Conservation (phyloP, 345 rosid species). For the Eucalyptus grandis region DNA sequence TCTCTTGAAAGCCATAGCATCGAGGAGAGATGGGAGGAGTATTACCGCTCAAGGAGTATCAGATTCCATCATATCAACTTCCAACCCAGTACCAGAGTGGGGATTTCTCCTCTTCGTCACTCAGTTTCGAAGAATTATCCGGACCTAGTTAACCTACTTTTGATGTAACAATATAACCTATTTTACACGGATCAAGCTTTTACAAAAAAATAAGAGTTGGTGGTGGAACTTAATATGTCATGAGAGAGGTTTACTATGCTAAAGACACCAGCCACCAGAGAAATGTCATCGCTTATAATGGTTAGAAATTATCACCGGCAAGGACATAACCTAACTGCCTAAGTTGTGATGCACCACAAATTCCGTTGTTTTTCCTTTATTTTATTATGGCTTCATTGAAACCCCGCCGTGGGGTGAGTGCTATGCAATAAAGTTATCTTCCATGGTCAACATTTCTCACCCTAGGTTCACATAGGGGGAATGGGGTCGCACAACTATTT, state of each 20-base stretch:
- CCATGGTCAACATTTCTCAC: not conserved
- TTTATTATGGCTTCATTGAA: not conserved
- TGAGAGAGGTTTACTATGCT: too few relatives aligned
- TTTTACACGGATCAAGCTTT: not conserved
- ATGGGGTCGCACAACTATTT: too few relatives aligned
- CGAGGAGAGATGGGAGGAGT: not conserved
- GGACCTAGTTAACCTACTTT: not conserved
- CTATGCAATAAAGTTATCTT: not conserved
- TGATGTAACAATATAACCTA: not conserved
- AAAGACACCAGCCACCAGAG: not conserved
- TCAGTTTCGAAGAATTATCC: not conserved
- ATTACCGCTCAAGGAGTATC: fast-evolving
- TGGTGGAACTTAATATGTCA: not conserved
- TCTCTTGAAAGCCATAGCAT: not conserved
- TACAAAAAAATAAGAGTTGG: not conserved
- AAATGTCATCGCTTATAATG: not conserved
- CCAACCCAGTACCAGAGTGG: fast-evolving
- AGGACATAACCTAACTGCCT: not conserved
- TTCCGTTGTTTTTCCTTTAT: not conserved
- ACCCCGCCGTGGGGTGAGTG: not conserved
- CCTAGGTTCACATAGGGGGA: too few relatives aligned
- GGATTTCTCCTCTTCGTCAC: not conserved
- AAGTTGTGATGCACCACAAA: not conserved
- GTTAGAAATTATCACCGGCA: not conserved
- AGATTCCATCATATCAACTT: not conserved